These are phyloP conservation scores for Peterozyma toletana DNA, from an alignment of 805 yeast species.

Conservation along the genomic window DNA sequence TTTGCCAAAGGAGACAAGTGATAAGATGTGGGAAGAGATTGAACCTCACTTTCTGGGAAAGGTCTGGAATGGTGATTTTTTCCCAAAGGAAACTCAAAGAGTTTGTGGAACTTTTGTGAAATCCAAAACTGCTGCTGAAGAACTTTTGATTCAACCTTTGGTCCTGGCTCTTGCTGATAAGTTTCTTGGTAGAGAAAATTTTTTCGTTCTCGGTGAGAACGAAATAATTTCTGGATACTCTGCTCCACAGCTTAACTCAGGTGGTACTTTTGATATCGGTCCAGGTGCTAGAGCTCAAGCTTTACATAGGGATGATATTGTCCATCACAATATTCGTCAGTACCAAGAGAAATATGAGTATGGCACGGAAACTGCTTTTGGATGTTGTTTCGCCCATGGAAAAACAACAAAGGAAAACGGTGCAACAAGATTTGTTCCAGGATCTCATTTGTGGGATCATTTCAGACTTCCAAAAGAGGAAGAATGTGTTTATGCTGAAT, in stretches of 20 bases:
- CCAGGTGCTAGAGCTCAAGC: constrained; percentile 21
- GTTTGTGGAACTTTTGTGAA: background rate
- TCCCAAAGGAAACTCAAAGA: no score
- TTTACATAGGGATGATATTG: constrained; percentile 21
- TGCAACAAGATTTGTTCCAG: constrained; percentile 17
- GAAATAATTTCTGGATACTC: constrained; percentile 10
- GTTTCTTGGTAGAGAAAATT: constrained; percentile 10
- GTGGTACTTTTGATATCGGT: constrained; percentile 19
- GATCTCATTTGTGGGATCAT: no score
- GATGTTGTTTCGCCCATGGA: constrained; percentile 18
- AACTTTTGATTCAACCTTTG: constrained; percentile 11
- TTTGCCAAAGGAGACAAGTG: no score
- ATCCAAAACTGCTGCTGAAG: constrained; percentile 10
- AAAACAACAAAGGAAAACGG: constrained; percentile 21
- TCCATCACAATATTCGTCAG: constrained; percentile 18
- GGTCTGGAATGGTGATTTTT: no score
- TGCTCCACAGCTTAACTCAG: constrained; percentile 17
- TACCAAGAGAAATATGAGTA: constrained; percentile 10
- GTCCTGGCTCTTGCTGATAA: constrained; percentile 4
- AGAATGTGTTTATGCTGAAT: no score
- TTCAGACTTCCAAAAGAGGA: no score
- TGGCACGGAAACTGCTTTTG: constrained; percentile 16
- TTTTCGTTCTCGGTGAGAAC: constrained; percentile 13
- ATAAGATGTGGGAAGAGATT: no score
- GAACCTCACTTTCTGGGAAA: no score